A percentile compares a stretch with the other conserved stretches of the same genome.
Conservation (phyloP, 2,329 filamentous ascomycete genomes). For the Calonectria multiphialidica region DNA sequence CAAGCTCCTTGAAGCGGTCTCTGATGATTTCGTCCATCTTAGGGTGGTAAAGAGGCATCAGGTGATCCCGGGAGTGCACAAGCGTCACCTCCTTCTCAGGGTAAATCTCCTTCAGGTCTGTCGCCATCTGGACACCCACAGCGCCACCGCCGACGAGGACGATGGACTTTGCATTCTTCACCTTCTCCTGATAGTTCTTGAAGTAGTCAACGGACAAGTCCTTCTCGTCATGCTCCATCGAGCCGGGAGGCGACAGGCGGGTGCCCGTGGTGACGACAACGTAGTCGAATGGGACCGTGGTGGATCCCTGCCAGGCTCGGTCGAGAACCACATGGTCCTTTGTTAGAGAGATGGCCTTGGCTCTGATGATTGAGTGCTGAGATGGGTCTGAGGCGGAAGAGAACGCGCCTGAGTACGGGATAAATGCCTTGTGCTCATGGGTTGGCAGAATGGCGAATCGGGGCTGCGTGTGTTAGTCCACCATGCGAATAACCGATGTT, state of each 20-base stretch:
- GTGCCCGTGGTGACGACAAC: slow-evolving; percentile 39
- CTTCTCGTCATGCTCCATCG: slow-evolving; percentile 41
- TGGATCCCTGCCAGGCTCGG: slow-evolving; percentile 39
- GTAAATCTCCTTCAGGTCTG: slow-evolving; percentile 41
- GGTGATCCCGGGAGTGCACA: slow-evolving; percentile 37
- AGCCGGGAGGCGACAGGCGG: slow-evolving; percentile 36
- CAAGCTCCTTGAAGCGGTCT: slow-evolving; percentile 35
- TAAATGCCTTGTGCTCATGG: slow-evolving; percentile 61
- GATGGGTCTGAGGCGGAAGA: slow-evolving; percentile 31
- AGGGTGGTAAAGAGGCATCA: slow-evolving; percentile 41
- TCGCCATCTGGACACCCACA: slow-evolving; percentile 42
- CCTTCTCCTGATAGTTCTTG: slow-evolving; percentile 32
- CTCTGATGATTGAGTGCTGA: slow-evolving; percentile 34
- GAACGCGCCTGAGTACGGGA: slow-evolving; percentile 56
- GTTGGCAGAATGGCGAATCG: slow-evolving; percentile 57
- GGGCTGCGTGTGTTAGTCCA: slow-evolving; percentile 42
- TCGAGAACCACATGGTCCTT: slow-evolving; percentile 38
- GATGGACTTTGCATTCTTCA: slow-evolving; percentile 36
- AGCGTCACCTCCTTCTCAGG: slow-evolving; percentile 39
- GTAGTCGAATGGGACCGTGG: slow-evolving; percentile 38
- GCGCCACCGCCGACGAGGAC: slow-evolving; percentile 43
- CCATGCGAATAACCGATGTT: background rate
- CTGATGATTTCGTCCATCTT: slow-evolving; percentile 40
- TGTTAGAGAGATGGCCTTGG: slow-evolving; percentile 29
- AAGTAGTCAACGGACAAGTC: slow-evolving; percentile 37